These are phyloP conservation scores for Candida albicans DNA, from an alignment of 1,139 yeast genomes.

Conservation along the genomic window DNA sequence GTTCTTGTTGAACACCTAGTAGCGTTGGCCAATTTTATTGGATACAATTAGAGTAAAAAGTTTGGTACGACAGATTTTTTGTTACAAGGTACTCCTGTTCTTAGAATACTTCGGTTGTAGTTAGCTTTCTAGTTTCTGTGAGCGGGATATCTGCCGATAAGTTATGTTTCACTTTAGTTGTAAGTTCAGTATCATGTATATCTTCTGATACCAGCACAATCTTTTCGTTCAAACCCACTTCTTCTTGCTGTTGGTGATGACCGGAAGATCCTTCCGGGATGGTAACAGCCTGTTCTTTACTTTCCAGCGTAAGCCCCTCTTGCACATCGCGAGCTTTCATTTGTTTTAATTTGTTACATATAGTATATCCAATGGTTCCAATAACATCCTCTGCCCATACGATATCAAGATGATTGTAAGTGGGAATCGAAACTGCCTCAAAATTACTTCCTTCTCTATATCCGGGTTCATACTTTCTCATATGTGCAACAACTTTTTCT, in stretches of 20 bases:
- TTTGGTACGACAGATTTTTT: too few species aligned
- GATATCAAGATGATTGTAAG: conserved; percentile 56
- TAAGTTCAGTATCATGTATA: too few species aligned
- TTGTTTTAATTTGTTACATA: conserved; percentile 13
- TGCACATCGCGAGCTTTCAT: not conserved
- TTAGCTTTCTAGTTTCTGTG: too few species aligned
- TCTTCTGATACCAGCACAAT: not conserved
- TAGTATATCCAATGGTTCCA: conserved; percentile 29
- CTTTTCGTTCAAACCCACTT: conserved; percentile 1
- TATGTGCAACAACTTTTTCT: conserved; percentile 49
- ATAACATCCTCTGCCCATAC: conserved; percentile 56
- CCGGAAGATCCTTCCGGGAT: too few species aligned
- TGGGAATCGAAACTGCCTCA: conserved; percentile 39
- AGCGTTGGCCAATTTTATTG: too few species aligned
- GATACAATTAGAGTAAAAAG: too few species aligned
- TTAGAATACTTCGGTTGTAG: too few species aligned
- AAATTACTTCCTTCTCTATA: conserved; percentile 40
- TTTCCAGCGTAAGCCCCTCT: not conserved
- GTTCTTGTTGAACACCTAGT: too few species aligned
- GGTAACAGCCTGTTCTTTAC: not conserved
- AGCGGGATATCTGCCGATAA: too few species aligned
- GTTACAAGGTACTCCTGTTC: too few species aligned
- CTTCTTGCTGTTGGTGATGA: not conserved
- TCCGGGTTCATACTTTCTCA: conserved; percentile 50
- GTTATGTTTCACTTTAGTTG: too few species aligned